Conservation (phyloP, 768 basidiomycete genomes). For the Phanerochaete sordida region DNA sequence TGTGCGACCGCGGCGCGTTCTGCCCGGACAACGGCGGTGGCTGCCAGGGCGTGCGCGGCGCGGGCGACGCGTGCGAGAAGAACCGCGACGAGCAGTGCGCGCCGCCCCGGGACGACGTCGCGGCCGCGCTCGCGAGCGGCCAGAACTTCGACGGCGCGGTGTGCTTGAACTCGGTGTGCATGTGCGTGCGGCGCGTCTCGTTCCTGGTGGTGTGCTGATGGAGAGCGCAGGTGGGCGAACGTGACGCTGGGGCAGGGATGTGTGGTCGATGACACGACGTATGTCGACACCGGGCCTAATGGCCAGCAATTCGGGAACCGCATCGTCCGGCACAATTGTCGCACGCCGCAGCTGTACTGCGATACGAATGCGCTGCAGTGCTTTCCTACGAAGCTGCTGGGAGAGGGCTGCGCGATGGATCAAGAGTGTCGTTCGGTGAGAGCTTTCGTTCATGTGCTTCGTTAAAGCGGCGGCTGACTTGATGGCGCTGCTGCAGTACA, state of each 20-base stretch:
- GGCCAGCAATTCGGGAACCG: conserved; percentile 41
- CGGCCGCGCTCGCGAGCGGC: conserved; percentile 35
- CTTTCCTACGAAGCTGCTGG: conserved; percentile 38
- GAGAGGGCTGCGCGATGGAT: conserved; percentile 44
- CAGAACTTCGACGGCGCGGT: conserved; percentile 51
- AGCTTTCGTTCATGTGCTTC: not conserved
- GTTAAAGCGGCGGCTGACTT: not conserved
- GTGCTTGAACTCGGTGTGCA: conserved; percentile 57
- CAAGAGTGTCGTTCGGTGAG: conserved; percentile 49
- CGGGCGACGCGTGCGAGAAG: conserved; percentile 53
- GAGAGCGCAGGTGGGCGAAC: conserved; percentile 47
- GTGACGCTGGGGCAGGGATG: conserved; percentile 50
- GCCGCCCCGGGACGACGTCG: conserved; percentile 31
- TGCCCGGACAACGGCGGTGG: conserved; percentile 67
- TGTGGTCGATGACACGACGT: conserved; percentile 48
- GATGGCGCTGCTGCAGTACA: conserved; percentile 16
- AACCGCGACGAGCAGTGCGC: conserved; percentile 59
- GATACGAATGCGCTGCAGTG: conserved; percentile 42
- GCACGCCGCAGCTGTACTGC: conserved; percentile 50
- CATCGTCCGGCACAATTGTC: conserved; percentile 60
- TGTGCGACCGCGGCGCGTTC: conserved; percentile 51
- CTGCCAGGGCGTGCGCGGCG: conserved; percentile 38
- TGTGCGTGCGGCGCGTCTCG: conserved; percentile 34
- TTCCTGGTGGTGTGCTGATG: not conserved
- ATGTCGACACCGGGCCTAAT: conserved; percentile 41